Percentiles rank a stretch among this genome's conserved stretches.
Conservation (phyloP, 768 basidiomycete species). For the Lentinula lateritia region DNA sequence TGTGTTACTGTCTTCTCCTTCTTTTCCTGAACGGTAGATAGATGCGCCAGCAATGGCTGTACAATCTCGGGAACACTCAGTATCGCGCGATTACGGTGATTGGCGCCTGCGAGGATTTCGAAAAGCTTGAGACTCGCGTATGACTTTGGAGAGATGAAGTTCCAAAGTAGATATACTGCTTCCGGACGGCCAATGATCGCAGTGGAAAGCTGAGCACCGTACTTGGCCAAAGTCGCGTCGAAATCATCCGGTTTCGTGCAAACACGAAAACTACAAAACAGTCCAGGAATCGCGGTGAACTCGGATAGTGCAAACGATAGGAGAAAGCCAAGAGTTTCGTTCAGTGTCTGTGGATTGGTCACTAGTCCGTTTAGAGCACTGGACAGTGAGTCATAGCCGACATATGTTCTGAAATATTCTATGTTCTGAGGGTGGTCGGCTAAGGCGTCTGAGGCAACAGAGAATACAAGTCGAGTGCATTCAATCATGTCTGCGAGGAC, state of each 20-base stretch:
- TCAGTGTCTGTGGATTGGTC: slow-evolving; percentile 36
- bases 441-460: slow-evolving; percentile 61
- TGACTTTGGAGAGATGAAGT: slow-evolving; percentile 38
- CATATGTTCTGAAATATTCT: slow-evolving; percentile 56
- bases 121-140: slow-evolving; percentile 55
- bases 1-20: slow-evolving; percentile 50
- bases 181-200: slow-evolving; percentile 53
- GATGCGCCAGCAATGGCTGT: slow-evolving; percentile 44
- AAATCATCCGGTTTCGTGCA: slow-evolving; percentile 26
- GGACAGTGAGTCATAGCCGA: slow-evolving; percentile 62
- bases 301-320: slow-evolving; percentile 64
- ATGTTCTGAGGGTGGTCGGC: slow-evolving; percentile 49
- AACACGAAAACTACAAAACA: slow-evolving; percentile 46
- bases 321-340: slow-evolving; percentile 60
- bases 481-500: slow-evolving; percentile 37
- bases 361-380: slow-evolving; percentile 54
- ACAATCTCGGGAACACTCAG: slow-evolving; percentile 57
- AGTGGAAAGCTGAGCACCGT: slow-evolving; percentile 31
- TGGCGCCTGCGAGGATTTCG: slow-evolving; percentile 53
- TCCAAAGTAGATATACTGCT: slow-evolving; percentile 58
- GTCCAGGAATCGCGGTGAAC: slow-evolving; percentile 42
- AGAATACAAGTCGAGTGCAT: slow-evolving; percentile 55
- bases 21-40: slow-evolving; percentile 21
- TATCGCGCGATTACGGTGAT: slow-evolving; percentile 67
- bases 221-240: slow-evolving; percentile 33